A percentile compares a stretch with the other conserved stretches of the same genome.
phyloP scores from a whole-genome alignment of 2,329 filamentous ascomycete genomes.

The Paraphoma chrysanthemicola region DNA sequence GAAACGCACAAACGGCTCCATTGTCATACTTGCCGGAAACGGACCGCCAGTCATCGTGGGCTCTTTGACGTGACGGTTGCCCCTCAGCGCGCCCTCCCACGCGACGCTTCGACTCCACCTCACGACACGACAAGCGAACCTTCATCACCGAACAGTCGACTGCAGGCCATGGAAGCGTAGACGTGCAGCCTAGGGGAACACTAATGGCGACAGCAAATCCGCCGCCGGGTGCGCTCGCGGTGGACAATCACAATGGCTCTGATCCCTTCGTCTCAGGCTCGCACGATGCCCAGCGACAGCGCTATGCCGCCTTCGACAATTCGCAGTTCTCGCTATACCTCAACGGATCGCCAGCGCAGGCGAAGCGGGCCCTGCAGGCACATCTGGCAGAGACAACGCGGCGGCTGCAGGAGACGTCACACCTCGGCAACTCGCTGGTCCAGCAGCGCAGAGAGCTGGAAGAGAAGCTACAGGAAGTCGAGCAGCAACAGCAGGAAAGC shows the following conservation, averaged over 20 bases:
- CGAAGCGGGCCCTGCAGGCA: conserved; percentile 86
- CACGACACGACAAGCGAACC: background rate
- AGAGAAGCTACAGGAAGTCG: conserved; percentile 83
- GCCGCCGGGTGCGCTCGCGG: conserved; percentile 49
- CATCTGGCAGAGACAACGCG: conserved; percentile 93
- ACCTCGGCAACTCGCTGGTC: conserved; percentile 84
- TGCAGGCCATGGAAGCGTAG: conserved; percentile 40
- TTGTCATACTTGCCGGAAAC: conserved; percentile 10
- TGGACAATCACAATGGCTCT: conserved; percentile 44
- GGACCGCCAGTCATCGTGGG: conserved; percentile 3
- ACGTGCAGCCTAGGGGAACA: conserved; percentile 16
- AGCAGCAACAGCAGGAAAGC: conserved; percentile 71
- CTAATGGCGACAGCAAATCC: conserved; percentile 54
- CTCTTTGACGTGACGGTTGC: conserved; percentile 5
- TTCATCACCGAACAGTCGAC: background rate
- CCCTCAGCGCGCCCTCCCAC: background rate
- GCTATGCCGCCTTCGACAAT: conserved; percentile 83
- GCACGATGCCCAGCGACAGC: conserved; percentile 59
- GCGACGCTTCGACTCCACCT: background rate
- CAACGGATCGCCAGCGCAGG: conserved; percentile 80
- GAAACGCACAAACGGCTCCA: conserved; percentile 20
- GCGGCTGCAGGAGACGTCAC: conserved; percentile 88
- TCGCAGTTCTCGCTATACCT: conserved; percentile 80
- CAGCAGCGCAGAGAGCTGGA: conserved; percentile 85
- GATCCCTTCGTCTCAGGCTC: conserved; percentile 55